Evolutionary conservation across 192 early-diverging fungal genomes (phyloP).

Genomic region (Entophlyctis luteolus): DNA sequence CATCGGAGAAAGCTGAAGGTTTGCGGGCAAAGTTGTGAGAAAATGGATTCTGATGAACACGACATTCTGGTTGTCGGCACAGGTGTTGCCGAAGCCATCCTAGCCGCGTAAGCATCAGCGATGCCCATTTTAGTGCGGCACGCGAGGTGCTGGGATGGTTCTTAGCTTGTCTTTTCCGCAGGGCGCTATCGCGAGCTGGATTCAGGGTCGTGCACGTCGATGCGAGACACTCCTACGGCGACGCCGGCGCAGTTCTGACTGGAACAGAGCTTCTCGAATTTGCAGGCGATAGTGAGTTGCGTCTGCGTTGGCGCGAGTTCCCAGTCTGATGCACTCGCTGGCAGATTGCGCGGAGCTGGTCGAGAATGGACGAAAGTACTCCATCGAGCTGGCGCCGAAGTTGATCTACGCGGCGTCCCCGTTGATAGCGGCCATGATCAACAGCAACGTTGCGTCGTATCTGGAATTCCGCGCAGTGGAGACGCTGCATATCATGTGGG

Average conservation of each 20-base stretch:
- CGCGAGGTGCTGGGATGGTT: background rate
- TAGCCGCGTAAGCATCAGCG: slow-evolving; percentile 59
- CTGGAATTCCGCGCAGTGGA: slow-evolving; percentile 86
- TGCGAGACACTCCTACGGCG: slow-evolving; percentile 76
- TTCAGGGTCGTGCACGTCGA: slow-evolving; percentile 79
- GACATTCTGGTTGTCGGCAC: slow-evolving; percentile 86
- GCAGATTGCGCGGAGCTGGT: slow-evolving; percentile 13
- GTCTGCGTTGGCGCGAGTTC: background rate
- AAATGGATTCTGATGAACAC: too few species aligned
- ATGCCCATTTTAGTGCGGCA: background rate
- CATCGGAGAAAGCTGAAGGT: too few species aligned
- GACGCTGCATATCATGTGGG: slow-evolving; percentile 54
- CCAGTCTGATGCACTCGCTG: too few species aligned
- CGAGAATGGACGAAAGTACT: slow-evolving; percentile 55
- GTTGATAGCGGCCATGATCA: slow-evolving; percentile 71
- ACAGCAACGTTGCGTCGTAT: slow-evolving; percentile 75
- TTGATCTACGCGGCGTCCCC: slow-evolving; percentile 64
- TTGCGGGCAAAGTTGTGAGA: too few species aligned
- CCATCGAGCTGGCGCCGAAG: slow-evolving; percentile 69
- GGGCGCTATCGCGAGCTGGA: slow-evolving; percentile 63
- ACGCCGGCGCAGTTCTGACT: slow-evolving; percentile 54
- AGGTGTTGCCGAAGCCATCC: slow-evolving; percentile 72
- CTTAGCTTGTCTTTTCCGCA: slow-evolving; percentile 7
- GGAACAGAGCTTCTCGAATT: slow-evolving; percentile 37
- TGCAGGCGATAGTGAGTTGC: background rate